Percentiles rank a stretch among this genome's conserved stretches.
Evolutionary conservation across 768 basidiomycete genomes (phyloP).

Genomic region (Suillus sp.): DNA sequence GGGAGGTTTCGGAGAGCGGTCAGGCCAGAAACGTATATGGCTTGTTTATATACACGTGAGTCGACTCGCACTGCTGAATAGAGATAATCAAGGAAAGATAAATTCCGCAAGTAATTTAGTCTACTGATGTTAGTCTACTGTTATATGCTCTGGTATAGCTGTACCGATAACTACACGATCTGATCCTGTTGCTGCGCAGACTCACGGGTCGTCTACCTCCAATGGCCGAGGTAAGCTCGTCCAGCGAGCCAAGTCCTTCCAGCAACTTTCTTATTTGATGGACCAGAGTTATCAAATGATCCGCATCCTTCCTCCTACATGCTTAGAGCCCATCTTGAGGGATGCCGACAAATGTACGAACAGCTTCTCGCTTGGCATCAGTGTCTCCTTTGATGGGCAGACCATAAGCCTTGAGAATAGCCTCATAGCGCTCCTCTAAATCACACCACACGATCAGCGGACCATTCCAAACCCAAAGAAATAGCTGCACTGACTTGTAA

Average conservation of each 20-base stretch:
- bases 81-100: background rate
- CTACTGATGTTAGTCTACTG: background rate
- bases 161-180: background rate
- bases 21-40: background rate
- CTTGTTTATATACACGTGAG: too few relatives aligned
- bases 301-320: background rate
- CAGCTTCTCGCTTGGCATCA: slow-evolving; percentile 38
- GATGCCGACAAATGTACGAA: slow-evolving; percentile 41
- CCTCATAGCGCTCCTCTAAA: slow-evolving; percentile 46
- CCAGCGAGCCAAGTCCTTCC: background rate
- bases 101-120: slow-evolving; percentile 2
- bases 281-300: background rate
- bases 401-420: slow-evolving; percentile 37
- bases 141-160: background rate
- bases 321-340: slow-evolving; percentile 25
- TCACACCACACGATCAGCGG: background rate
- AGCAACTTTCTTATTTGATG: background rate
- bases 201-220: background rate
- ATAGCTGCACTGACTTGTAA: slow-evolving; percentile 37
- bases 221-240: background rate
- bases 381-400: slow-evolving; percentile 42
- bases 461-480: background rate
- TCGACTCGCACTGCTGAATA: too few relatives aligned
- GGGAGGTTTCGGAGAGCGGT: background rate
- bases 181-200: background rate